Evolutionary conservation across 768 basidiomycete genomes (phyloP).

Genomic region (Leucosporidium creatinivorum): DNA sequence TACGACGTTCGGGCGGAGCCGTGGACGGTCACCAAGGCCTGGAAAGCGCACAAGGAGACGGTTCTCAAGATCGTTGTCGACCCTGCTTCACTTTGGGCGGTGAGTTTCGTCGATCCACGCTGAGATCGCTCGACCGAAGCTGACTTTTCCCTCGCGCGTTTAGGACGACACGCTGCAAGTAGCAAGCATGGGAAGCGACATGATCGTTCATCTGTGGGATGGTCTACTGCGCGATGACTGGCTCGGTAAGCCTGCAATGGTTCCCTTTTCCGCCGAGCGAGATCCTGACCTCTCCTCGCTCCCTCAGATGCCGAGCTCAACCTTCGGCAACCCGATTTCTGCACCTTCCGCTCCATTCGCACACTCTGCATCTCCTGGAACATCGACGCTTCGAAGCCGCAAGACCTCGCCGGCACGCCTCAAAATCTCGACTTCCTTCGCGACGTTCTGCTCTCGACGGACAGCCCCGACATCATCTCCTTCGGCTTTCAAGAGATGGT

Average conservation of each 20-base stretch:
- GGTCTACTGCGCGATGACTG: conserved; percentile 75
- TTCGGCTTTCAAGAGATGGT: conserved; percentile 89
- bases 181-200: conserved; percentile 67
- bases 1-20: conserved; percentile 64
- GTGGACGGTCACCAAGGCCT: conserved; percentile 79
- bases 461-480: conserved; percentile 75
- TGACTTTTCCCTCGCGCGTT: background rate
- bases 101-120: conserved; percentile 40
- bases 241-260: conserved; percentile 59
- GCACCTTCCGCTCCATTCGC: conserved; percentile 67
- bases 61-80: conserved; percentile 66
- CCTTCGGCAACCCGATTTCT: conserved; percentile 67
- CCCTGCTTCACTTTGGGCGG: conserved; percentile 62
- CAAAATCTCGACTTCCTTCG: conserved; percentile 75
- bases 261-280: conserved; percentile 20
- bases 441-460: conserved; percentile 64
- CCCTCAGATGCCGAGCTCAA: conserved; percentile 62
- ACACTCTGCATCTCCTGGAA: conserved; percentile 87
- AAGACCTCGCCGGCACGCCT: conserved; percentile 54
- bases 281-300: background rate
- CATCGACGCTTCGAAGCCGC: conserved; percentile 77
- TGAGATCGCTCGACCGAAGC: background rate
- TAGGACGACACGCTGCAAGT: conserved; percentile 52
- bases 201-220: conserved; percentile 74
- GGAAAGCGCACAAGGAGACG: conserved; percentile 65